Conservation (phyloP, 179 eudicot species). For the Drosera spatulata region DNA sequence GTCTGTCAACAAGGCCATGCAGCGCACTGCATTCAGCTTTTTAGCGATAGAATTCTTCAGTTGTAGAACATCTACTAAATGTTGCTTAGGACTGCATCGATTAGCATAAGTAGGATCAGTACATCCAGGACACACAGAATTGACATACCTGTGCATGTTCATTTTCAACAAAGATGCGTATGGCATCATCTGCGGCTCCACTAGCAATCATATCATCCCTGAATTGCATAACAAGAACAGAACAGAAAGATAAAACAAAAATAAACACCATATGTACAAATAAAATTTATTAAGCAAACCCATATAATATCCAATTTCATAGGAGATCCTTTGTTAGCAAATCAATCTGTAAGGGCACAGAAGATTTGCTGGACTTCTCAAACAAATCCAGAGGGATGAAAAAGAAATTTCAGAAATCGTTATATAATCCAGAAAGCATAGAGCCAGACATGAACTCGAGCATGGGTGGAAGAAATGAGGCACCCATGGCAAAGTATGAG, state of each 20-base stretch:
- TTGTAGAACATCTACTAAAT: not conserved
- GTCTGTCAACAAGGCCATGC: no score
- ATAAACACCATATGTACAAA: not conserved
- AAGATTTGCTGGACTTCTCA: no score
- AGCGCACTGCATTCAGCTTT: no score
- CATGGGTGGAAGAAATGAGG: no score
- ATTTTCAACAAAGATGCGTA: conserved; percentile 71
- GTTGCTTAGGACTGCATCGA: not conserved
- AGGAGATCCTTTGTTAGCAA: not conserved
- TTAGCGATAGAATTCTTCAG: no score
- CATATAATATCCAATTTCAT: not conserved
- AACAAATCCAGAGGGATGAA: no score
- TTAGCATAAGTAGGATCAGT: not conserved
- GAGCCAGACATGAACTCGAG: no score
- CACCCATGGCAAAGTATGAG: no score
- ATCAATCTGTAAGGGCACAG: not conserved
- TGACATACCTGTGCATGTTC: conserved; percentile 44
- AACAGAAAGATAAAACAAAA: not conserved
- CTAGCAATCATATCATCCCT: conserved; percentile 84
- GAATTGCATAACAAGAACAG: not conserved
- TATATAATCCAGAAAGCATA: no score
- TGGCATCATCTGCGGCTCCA: conserved; percentile 95
- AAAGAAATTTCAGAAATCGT: no score
- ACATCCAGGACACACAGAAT: conserved; percentile 1
- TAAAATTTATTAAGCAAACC: not conserved